phyloP scores from a whole-genome alignment of 1,284 basidiomycete genomes.

The Ganoderma lucidum region DNA sequence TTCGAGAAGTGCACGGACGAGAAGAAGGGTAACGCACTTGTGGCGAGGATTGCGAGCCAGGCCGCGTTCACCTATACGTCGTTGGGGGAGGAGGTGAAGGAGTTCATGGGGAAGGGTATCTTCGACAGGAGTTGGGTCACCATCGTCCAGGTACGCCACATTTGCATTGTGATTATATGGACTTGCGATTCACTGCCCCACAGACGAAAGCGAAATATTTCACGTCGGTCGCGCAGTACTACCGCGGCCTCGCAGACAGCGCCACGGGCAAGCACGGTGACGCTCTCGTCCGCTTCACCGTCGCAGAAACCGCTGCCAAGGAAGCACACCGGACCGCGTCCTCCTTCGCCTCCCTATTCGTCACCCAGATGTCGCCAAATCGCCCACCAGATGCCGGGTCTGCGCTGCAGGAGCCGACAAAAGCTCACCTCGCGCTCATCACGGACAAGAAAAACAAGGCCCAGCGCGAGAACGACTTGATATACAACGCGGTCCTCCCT shows the following conservation, averaged over 20 bases:
- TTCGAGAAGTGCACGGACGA: conserved; percentile 94
- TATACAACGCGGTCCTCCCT: conserved; percentile 96
- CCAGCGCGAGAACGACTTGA: conserved; percentile 93
- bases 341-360: conserved; percentile 79
- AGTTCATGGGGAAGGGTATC: conserved; percentile 94
- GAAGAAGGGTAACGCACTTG: conserved; percentile 83
- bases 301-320: conserved; percentile 86
- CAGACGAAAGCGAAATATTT: conserved; percentile 94
- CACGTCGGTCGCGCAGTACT: conserved; percentile 86
- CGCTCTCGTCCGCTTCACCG: conserved; percentile 81
- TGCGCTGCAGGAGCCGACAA: conserved; percentile 83
- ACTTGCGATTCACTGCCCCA: conserved; percentile 6
- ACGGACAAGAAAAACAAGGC: conserved; percentile 82
- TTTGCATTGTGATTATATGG: background rate
- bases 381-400: conserved; percentile 89
- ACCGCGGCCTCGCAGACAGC: conserved; percentile 84
- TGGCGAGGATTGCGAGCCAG: conserved; percentile 89
- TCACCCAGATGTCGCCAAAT: conserved; percentile 78
- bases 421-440: conserved; percentile 83
- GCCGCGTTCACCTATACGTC: conserved; percentile 83
- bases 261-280: conserved; percentile 87
- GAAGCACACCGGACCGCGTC: conserved; percentile 80
- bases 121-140: conserved; percentile 96
- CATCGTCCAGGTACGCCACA: conserved; percentile 72
- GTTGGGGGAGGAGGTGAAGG: conserved; percentile 90